These are phyloP conservation scores for Eucalyptus caleyi DNA, from an alignment of 345 rosid genomes.

Conservation along the genomic window DNA sequence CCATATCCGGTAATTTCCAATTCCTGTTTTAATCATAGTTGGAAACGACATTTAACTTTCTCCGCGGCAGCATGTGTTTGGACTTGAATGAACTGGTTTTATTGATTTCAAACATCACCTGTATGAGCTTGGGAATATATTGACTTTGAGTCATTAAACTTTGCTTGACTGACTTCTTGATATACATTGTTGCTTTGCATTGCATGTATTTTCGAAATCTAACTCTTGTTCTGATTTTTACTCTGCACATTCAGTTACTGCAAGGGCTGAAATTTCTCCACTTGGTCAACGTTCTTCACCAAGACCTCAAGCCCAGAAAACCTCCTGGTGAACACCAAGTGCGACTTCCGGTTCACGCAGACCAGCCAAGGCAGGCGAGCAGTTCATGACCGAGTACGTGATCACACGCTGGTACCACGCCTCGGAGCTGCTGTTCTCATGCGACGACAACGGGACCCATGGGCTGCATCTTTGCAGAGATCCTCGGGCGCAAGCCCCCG, in stretches of 20 bases:
- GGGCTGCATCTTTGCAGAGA: conserved; percentile 84
- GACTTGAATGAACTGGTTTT: no score
- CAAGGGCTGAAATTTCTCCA: conserved; percentile 84
- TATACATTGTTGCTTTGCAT: not conserved
- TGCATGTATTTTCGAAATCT: not conserved
- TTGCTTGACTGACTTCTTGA: no score
- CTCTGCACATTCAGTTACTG: conserved; percentile 25
- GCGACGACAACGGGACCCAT: conserved; percentile 79
- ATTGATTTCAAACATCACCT: no score
- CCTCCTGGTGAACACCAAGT: conserved; percentile 73
- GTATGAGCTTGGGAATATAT: no score
- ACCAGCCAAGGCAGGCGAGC: conserved; percentile 52
- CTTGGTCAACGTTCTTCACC: conserved; percentile 82
- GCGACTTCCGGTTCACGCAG: conserved; percentile 81
- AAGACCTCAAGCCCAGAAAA: conserved; percentile 82
- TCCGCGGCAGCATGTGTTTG: no score
- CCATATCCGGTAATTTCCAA: no score
- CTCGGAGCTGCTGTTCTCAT: conserved; percentile 80
- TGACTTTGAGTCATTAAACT: no score
- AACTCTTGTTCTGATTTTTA: not conserved
- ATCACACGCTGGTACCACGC: conserved; percentile 91
- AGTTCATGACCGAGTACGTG: conserved; percentile 81
- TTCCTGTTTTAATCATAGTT: no score
- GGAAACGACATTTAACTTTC: no score
- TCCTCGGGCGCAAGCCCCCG: conserved; percentile 70